phyloP scores from a whole-genome alignment of 345 rosid species.

The Hypericum androsaemum region DNA sequence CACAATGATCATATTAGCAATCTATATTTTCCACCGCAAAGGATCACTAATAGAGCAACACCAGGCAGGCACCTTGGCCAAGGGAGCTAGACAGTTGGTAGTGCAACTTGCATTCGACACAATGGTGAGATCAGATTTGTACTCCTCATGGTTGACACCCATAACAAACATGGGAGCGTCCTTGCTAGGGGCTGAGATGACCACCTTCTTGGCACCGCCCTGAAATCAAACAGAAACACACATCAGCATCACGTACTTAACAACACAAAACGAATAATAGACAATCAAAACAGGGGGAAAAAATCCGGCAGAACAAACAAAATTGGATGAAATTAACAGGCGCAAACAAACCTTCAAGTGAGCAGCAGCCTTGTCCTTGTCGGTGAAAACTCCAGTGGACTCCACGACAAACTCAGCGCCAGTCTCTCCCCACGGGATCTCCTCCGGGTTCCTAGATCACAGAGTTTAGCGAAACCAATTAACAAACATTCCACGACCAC shows the following conservation, averaged over 20 bases:
- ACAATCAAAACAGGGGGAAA: not conserved
- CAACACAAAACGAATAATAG: not conserved
- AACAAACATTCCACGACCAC: not conserved
- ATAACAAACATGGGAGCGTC: constrained; percentile 74
- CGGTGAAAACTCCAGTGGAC: constrained; percentile 66
- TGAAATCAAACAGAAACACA: constrained; percentile 3
- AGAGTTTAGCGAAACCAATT: not conserved
- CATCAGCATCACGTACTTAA: not conserved
- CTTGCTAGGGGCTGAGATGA: constrained; percentile 53
- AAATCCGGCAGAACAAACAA: too few species aligned
- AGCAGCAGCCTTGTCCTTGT: constrained; percentile 62
- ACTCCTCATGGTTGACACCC: constrained; percentile 58
- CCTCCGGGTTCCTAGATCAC: constrained; percentile 47
- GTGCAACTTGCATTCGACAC: constrained; percentile 74
- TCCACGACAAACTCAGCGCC: constrained; percentile 58
- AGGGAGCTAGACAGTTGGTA: constrained; percentile 69
- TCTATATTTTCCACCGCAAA: not conserved
- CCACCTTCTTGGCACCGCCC: constrained; percentile 69
- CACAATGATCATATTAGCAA: not conserved
- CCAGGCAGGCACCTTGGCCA: constrained; percentile 43
- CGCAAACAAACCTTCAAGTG: constrained; percentile 45
- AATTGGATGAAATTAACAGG: too few species aligned
- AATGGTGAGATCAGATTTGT: constrained; percentile 36
- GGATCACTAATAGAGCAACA: not conserved
- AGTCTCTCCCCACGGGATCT: constrained; percentile 55